Evolutionary conservation across 2,329 filamentous ascomycete genomes (phyloP).

Genomic region (Didymella pinodella): DNA sequence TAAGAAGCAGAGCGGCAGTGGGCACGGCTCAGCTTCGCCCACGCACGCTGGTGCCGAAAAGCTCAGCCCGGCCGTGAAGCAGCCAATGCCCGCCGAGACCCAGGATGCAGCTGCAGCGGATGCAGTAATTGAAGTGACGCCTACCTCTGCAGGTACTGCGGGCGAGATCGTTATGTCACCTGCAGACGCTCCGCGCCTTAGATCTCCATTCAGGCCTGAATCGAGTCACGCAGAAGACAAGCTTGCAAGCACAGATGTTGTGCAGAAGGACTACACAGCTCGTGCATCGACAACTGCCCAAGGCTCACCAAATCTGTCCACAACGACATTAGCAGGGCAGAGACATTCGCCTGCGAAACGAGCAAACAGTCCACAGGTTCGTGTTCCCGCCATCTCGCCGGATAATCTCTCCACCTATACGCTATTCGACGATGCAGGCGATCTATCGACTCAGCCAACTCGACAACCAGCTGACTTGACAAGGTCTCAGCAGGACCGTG

Average conservation of each 20-base stretch:
- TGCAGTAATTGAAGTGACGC: background rate
- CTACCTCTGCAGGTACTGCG: background rate
- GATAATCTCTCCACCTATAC: background rate
- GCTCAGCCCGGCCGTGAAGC: background rate
- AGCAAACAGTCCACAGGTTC: constrained; percentile 4
- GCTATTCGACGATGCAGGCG: background rate
- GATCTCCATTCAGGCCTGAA: background rate
- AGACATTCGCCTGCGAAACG: background rate
- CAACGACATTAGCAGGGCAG: background rate
- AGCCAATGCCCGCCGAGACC: background rate
- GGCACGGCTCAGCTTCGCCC: background rate
- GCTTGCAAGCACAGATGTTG: background rate
- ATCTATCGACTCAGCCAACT: background rate
- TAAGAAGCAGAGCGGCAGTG: constrained; percentile 17
- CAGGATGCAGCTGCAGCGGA: background rate
- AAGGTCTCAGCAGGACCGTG: background rate
- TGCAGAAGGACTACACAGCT: background rate
- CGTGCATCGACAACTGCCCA: background rate
- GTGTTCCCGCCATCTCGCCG: constrained; percentile 2
- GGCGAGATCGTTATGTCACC: background rate
- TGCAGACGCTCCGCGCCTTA: background rate
- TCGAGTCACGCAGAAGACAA: background rate
- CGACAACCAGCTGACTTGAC: constrained; percentile 2
- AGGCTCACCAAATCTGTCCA: background rate
- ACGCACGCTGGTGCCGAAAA: background rate